Percentiles rank a stretch among this genome's conserved stretches.
Evolutionary conservation across 2,329 filamentous ascomycete genomes (phyloP).

Genomic region (Penicillium digitatum): DNA sequence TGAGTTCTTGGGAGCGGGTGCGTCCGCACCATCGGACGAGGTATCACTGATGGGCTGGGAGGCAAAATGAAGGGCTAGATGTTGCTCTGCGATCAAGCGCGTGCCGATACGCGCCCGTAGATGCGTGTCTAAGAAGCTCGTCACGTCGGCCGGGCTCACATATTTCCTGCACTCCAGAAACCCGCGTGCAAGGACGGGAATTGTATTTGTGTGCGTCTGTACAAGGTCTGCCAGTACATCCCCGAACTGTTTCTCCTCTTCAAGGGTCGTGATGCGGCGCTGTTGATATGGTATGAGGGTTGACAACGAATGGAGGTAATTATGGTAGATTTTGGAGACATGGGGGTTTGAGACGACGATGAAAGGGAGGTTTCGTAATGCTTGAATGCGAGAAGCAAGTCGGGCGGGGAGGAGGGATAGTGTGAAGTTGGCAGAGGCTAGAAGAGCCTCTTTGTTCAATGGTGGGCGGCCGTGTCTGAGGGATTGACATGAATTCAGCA

Average conservation of each 20-base stretch:
- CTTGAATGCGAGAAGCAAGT: conserved; percentile 88
- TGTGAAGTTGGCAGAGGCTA: conserved; percentile 92
- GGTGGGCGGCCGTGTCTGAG: conserved; percentile 73
- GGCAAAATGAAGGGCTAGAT: conserved; percentile 80
- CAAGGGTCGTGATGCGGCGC: conserved; percentile 66
- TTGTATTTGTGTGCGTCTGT: conserved; percentile 89
- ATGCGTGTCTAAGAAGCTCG: conserved; percentile 87
- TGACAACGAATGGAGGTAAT: conserved; percentile 89
- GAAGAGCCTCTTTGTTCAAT: conserved; percentile 71
- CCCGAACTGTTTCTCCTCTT: conserved; percentile 88
- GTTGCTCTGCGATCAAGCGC: conserved; percentile 89
- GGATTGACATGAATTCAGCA: neutral
- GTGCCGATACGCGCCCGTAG: conserved; percentile 91
- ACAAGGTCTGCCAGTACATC: conserved; percentile 94
- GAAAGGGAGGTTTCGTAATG: conserved; percentile 87
- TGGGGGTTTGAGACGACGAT: conserved; percentile 98
- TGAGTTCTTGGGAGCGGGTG: conserved; percentile 19
- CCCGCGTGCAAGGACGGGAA: conserved; percentile 83
- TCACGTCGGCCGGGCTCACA: conserved; percentile 78
- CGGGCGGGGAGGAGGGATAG: conserved; percentile 87
- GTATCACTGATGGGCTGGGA: conserved; percentile 67
- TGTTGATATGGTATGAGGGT: conserved; percentile 82
- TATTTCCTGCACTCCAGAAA: conserved; percentile 93
- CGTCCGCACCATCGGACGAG: conserved; percentile 26
- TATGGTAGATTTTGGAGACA: conserved; percentile 89